Percentiles rank a stretch among this genome's conserved stretches.
Evolutionary conservation across 768 basidiomycete genomes (phyloP).

Genomic region (Chalciporus sphaerocephalus): DNA sequence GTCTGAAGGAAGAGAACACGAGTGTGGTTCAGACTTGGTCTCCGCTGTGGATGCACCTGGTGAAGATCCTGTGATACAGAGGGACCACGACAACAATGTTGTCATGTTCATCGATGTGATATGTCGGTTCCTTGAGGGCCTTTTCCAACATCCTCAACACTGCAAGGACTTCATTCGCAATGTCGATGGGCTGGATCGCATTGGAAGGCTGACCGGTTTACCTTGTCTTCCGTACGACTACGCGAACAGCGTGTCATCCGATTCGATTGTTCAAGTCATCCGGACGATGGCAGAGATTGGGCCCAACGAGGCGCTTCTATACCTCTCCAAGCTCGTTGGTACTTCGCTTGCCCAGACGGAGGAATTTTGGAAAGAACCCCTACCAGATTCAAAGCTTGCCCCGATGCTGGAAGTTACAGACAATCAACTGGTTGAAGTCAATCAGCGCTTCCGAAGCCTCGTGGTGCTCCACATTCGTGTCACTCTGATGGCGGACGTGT

Average conservation of each 20-base stretch:
- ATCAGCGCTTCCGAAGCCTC: slow-evolving; percentile 65
- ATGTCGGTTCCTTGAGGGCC: slow-evolving; percentile 87
- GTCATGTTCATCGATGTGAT: slow-evolving; percentile 78
- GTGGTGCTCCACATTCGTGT: slow-evolving; percentile 75
- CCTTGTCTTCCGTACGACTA: slow-evolving; percentile 90
- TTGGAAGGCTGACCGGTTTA: slow-evolving; percentile 74
- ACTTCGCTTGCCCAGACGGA: slow-evolving; percentile 64
- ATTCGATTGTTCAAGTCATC: slow-evolving; percentile 84
- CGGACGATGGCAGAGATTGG: slow-evolving; percentile 85
- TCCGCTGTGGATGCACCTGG: slow-evolving; percentile 16
- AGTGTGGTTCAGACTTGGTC: slow-evolving; percentile 16
- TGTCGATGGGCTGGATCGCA: slow-evolving; percentile 65
- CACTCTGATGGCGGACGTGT: slow-evolving; percentile 82
- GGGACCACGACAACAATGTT: slow-evolving; percentile 68
- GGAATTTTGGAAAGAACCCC: slow-evolving; percentile 60
- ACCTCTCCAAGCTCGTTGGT: slow-evolving; percentile 67
- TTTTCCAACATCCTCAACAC: slow-evolving; percentile 88
- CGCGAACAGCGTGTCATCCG: slow-evolving; percentile 77
- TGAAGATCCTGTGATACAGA: slow-evolving; percentile 36
- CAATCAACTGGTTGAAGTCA: slow-evolving; percentile 47
- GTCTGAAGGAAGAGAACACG: slow-evolving; percentile 15
- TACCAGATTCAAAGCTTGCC: slow-evolving; percentile 58
- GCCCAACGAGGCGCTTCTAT: slow-evolving; percentile 67
- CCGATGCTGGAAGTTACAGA: slow-evolving; percentile 53
- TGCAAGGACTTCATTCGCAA: slow-evolving; percentile 83